A percentile compares a stretch with the other conserved stretches of the same genome.
Conservation (phyloP, 1,284 basidiomycete species). For the Thelephora terrestris region DNA sequence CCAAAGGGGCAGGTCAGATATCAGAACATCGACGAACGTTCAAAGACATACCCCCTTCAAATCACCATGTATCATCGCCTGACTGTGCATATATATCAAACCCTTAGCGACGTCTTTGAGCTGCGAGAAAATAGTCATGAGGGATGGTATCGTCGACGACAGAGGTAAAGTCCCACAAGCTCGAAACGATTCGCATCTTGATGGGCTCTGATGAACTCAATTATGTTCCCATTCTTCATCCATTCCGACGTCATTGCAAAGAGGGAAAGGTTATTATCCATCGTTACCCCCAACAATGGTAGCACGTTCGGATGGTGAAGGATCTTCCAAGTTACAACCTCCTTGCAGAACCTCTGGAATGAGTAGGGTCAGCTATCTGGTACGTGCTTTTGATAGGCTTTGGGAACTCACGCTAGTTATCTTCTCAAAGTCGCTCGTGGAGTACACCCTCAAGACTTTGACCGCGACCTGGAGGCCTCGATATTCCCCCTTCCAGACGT, state of each 20-base stretch:
- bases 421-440: not conserved
- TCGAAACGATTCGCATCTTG: not conserved
- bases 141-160: not conserved
- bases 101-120: slow-evolving; percentile 7
- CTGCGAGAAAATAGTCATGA: not conserved
- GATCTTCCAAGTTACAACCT: slow-evolving; percentile 2
- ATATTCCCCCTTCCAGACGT: slow-evolving; percentile 1
- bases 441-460: slow-evolving; percentile 7
- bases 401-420: not conserved
- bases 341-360: not conserved
- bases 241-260: slow-evolving; percentile 2
- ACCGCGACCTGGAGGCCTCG: slow-evolving; percentile 6
- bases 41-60: slow-evolving; percentile 8
- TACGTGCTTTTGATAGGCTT: not conserved
- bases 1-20: not conserved
- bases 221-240: slow-evolving; percentile 1
- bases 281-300: slow-evolving; percentile 3
- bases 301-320: slow-evolving; percentile 4
- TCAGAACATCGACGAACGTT: not conserved
- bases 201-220: not conserved
- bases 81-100: slow-evolving; percentile 9
- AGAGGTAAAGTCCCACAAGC: not conserved
- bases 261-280: not conserved
- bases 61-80: slow-evolving; percentile 10
- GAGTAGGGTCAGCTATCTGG: not conserved